Evolutionary conservation across 192 early-diverging fungal species (phyloP), one percentile per base, ranked within the genome.

Genomic region (Dispira simplex): DNA sequence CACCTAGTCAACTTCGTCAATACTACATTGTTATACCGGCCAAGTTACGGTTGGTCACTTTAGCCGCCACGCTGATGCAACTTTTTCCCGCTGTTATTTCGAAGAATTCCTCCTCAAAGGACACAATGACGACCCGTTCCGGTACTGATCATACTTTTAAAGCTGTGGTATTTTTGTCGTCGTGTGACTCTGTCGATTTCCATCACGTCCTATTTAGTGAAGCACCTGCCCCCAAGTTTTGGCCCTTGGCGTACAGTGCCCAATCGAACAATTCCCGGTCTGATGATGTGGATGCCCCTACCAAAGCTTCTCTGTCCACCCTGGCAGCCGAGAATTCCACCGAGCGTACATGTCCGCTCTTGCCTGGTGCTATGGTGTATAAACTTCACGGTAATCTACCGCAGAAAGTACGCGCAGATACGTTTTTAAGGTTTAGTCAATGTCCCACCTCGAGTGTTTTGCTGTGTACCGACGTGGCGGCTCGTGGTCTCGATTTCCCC

Each of bases 391-490:
- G 95, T 32, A 86, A 87, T 56, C 76, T 96, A 68, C 77, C 84
- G 18, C 95, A 96, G 71, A 73, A 77, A 45, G 75, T 81, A 20
- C 89, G 97, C 52, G 84, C 85, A 0, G 77, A 83, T 32, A 86
- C 88, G 3, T 94, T 85, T 70, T 67, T 73, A 12, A 78, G 78
- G 63, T 95, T 95, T 69, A 79, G 82, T 43, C 71, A 77, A 48
- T 54, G 77, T 13, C 67, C 32, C 1, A 46, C 73, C 11, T 76
- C 78, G n/a, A 83, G 88, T 44, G 77, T 99, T 20, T 75, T 99
- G 27, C 81, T 99, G 68, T 92, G 90, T 63, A 99, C 97, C 1
- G 95, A 97, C 74, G 93, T 99, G 4, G 92, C 95, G 1, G 95
- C 97, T 3, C 89, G 97, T 72, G 97, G 97, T 43, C 79, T 99